Evolutionary conservation across 345 rosid species (phyloP), one percentile per base, ranked within the genome.

Genomic region (Eucalyptus curtisii): DNA sequence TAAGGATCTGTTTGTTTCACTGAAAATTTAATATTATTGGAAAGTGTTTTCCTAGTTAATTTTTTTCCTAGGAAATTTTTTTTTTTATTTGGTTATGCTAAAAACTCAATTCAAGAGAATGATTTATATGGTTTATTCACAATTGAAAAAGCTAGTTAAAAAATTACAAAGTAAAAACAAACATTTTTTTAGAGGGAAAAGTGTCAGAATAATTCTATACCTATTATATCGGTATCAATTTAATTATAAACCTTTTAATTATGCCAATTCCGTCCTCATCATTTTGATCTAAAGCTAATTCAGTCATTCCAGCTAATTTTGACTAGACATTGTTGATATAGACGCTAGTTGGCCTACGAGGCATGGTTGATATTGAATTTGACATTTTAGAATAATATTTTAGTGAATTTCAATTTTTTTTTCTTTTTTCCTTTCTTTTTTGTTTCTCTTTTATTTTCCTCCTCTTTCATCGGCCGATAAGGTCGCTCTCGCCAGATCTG

Each of bases 221-320:
- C 4, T 2, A 52, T 52, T 25, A 20, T 19, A 20, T 20, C 3
- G 0, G 2, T 52, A 3, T 52, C 25, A 52, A 52, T 52, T 52
- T 52, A 52, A 52, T 52, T 2, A 20, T 52, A 52, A 52, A 52
- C 0, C 0, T 19, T 52, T 52, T 52, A 20, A 20, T 52, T 20
- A 0, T 52, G 2, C 0, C 1, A 52, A 19, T 52, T 7, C 8
- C 25, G 0, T 8, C 4, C 25, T 52, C 25, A 52, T 19, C 10
- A 0, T 52, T 52, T 52, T 52, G 1, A 52, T 52, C 1, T 52
- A 52, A 52, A 52, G 25, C 2, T 20, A 19, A 52, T 52, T 52
- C 24, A 52, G 0, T 0, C 10, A 52, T 52, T 52, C 57, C 2
- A 52, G 1, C 57, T 52, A 20, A 52, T 52, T 52, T 52, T 1